Evolutionary conservation across 768 basidiomycete genomes (phyloP), one percentile per base, ranked within the genome.

Genomic region (Kwoniella shandongensis): DNA sequence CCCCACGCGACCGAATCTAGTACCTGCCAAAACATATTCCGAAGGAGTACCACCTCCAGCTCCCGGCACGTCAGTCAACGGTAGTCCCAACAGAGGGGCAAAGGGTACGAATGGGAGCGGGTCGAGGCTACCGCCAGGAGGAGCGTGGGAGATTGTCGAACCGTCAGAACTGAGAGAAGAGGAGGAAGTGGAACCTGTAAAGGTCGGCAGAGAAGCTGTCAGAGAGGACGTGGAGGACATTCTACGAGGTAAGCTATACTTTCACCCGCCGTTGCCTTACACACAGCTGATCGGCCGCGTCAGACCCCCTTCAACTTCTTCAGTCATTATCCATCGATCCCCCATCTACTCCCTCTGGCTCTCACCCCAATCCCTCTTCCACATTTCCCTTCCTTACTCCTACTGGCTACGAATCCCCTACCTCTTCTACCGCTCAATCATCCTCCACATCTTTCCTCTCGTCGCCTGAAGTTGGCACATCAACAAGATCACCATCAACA

Each of bases 181-280:
- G 36, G 62, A 61, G 47, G 18, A 22, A 4, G 20, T 60, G 1
- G 39, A 44, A 22, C 62, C 62, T 0, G 25, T 29, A 2, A 69
- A 61, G 40, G 65, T 59, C 15, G 74, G 74, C 1, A 69, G 85
- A 81, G 76, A 73, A 78, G 81, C 79, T 26, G 78, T 93, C 51
- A 84, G 85, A 62, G 77, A 80, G 13, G 86, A 93, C 69, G 83
- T 84, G 2, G 83, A 87, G 22, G 85, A 88, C 54, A 84, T 94
- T 54, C 83, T 91, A 51, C 82, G 82, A 67, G 91, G 91, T 91
- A 79, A 65, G 76, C 72, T 20, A 4, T 13, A 10, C 32, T 18
- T 20, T 26, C 51, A 39, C 44, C 18, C 11, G 22, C 7, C 42
- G 4, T 30, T 10, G 36, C 38, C 29, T 13, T 20, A 44, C 59